Percentiles rank a stretch among this genome's conserved stretches.
Conservation (phyloP, 2,329 filamentous ascomycete species). For the Myriangium duriaei region DNA sequence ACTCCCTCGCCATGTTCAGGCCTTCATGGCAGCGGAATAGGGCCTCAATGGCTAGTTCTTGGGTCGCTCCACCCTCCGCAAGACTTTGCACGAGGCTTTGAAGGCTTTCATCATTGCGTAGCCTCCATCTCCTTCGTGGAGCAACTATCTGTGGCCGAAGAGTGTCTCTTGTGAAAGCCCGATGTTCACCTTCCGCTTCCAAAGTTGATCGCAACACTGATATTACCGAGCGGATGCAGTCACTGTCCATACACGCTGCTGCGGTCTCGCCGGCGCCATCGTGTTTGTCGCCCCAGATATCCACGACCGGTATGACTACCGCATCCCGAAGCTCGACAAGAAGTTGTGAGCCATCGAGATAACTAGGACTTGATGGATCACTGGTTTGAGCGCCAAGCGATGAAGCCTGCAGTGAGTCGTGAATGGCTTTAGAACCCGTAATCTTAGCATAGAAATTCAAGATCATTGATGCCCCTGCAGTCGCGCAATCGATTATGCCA, state of each 20-base stretch:
- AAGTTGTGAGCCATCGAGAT: constrained; percentile 60
- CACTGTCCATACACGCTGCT: constrained; percentile 46
- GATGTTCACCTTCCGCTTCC: constrained; percentile 61
- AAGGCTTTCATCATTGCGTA: constrained; percentile 33
- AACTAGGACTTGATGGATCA: constrained; percentile 38
- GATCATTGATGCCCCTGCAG: constrained; percentile 52
- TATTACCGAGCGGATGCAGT: constrained; percentile 66
- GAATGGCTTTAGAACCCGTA: constrained; percentile 63
- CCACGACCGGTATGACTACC: constrained; percentile 61
- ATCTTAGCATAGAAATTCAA: constrained; percentile 69
- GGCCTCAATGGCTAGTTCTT: constrained; percentile 61
- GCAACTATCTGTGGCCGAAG: constrained; percentile 35
- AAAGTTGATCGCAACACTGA: constrained; percentile 72
- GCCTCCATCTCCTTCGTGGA: constrained; percentile 39
- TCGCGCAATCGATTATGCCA: constrained; percentile 13
- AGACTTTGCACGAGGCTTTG: constrained; percentile 34
- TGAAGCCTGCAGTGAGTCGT: constrained; percentile 57
- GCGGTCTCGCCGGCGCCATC: constrained; percentile 58
- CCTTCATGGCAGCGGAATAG: constrained; percentile 70
- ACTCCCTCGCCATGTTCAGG: constrained; percentile 50
- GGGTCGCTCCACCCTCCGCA: constrained; percentile 37
- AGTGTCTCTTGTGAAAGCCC: constrained; percentile 51
- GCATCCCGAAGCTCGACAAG: constrained; percentile 74
- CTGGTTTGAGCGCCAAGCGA: constrained; percentile 42
- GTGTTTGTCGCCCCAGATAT: constrained; percentile 65